Evolutionary conservation across 768 basidiomycete species (phyloP), one percentile per base, ranked within the genome.

Genomic region (Tylopilus sp.): DNA sequence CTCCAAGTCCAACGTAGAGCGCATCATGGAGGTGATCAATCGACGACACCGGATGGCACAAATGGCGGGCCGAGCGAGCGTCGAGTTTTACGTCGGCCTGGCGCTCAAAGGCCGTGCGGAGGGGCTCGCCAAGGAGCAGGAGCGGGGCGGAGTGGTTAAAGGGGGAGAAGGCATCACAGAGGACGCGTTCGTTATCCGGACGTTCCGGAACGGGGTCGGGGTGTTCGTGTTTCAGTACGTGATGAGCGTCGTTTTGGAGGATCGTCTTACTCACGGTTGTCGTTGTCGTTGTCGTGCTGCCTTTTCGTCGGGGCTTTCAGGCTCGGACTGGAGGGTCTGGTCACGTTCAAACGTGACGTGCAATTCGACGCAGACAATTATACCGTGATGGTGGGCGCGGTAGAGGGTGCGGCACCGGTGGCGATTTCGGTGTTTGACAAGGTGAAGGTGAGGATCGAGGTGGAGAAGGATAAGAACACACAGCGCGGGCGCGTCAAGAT

Each of bases 11-110:
- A 85, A 92, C 62, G 90, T 98, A 3, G 97, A 98, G 66, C 83
- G 86, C 19, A 80, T 89, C 8, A 71, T 98, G 57, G 86, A 86
- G 52, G 84, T 89, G 22, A 88, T 98, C 47, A 99, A 98, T 63
- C 81, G 86, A 38, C 80, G 95, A 17, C 96, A 99, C 68, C 81
- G 96, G 25, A 89, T 96, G 83, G 97, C 97, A 0, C 97, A 99
- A 65, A 96, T 95, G 89, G 97, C 97, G 0, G 86, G 95, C 4
- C 79, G 97, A 14, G 97, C 97, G 0, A 96, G 92, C 66, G 88
- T 98, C 29, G 96, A 99, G 71, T 99, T 98, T 60, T 98, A 97
- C 63, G 94, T 98, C 25, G 95, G 96, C 1, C 74, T 99, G 16
- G 93, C 95, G 5, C 72, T 98, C 56, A 92, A 92, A 59, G 83